Evolutionary conservation across 768 basidiomycete genomes (phyloP).

Genomic region (Podaxis sp.): DNA sequence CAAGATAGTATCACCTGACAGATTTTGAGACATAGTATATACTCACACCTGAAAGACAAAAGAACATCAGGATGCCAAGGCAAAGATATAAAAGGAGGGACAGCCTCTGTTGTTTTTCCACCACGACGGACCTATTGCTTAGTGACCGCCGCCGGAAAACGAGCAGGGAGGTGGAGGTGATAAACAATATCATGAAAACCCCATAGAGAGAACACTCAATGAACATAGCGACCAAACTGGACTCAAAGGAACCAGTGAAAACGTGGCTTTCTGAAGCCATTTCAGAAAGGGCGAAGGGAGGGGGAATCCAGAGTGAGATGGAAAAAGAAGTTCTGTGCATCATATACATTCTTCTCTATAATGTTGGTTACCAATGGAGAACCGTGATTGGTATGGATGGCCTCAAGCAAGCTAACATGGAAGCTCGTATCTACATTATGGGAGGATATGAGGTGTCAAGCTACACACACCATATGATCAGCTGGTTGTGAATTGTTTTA

Average conservation of each 20-base stretch:
- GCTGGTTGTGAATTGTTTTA: too few species aligned
- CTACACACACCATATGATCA: not conserved
- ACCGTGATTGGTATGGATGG: not conserved
- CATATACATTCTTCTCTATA: not conserved
- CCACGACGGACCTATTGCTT: not conserved
- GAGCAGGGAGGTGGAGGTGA: constrained; percentile 1
- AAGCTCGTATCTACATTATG: not conserved
- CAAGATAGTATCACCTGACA: not conserved
- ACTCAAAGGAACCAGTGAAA: too few species aligned
- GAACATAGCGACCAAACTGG: not conserved
- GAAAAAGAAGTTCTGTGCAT: not conserved
- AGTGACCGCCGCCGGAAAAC: not conserved
- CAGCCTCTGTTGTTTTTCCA: not conserved
- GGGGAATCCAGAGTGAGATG: not conserved
- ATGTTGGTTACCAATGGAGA: not conserved
- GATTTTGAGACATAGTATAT: not conserved
- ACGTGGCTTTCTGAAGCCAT: not conserved
- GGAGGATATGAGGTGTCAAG: not conserved
- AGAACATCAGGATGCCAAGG: constrained; percentile 3
- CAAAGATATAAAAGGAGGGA: not conserved
- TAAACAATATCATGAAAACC: not conserved
- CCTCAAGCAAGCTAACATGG: not conserved
- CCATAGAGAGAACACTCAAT: constrained; percentile 1
- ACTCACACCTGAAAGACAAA: constrained; percentile 2
- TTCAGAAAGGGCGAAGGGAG: not conserved